Conservation (phyloP, 2,329 filamentous ascomycete genomes). For the Monilinia laxa region DNA sequence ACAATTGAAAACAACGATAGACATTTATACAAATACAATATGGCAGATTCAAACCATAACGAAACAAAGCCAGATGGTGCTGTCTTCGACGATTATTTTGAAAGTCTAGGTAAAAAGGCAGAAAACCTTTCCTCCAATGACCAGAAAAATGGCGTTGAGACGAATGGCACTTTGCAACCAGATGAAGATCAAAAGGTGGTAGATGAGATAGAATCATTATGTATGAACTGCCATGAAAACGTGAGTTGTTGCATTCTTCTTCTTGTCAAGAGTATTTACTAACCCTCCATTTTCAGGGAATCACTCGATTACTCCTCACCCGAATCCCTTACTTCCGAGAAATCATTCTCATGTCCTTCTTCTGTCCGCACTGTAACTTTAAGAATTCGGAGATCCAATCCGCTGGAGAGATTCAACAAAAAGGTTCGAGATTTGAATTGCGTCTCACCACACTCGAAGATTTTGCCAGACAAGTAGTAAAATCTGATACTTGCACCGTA, state of each 20-base stretch:
- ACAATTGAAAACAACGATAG: not conserved
- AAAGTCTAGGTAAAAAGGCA: slow-evolving; percentile 62
- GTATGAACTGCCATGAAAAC: slow-evolving; percentile 83
- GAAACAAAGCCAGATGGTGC: slow-evolving; percentile 44
- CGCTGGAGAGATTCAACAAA: slow-evolving; percentile 87
- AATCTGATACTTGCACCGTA: slow-evolving; percentile 82
- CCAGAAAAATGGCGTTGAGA: slow-evolving; percentile 36
- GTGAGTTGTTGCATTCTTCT: slow-evolving; percentile 44
- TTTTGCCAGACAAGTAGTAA: slow-evolving; percentile 84
- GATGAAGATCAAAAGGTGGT: slow-evolving; percentile 56
- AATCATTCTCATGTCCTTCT: slow-evolving; percentile 95
- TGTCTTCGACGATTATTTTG: slow-evolving; percentile 57
- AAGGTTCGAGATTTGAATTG: slow-evolving; percentile 80
- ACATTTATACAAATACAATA: slow-evolving; percentile 35
- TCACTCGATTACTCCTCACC: slow-evolving; percentile 82
- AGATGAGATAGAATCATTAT: slow-evolving; percentile 73
- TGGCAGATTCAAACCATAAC: slow-evolving; percentile 46
- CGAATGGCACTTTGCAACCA: slow-evolving; percentile 29
- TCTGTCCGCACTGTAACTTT: slow-evolving; percentile 84
- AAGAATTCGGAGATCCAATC: slow-evolving; percentile 93
- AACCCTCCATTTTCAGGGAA: slow-evolving; percentile 56
- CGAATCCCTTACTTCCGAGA: slow-evolving; percentile 97
- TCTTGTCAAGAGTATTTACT: slow-evolving; percentile 1
- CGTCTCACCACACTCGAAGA: slow-evolving; percentile 72
- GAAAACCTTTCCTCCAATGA: slow-evolving; percentile 48